Base-by-base conservation (phyloP, 768 basidiomycete genomes). In the Suillus occidentalis region DNA sequence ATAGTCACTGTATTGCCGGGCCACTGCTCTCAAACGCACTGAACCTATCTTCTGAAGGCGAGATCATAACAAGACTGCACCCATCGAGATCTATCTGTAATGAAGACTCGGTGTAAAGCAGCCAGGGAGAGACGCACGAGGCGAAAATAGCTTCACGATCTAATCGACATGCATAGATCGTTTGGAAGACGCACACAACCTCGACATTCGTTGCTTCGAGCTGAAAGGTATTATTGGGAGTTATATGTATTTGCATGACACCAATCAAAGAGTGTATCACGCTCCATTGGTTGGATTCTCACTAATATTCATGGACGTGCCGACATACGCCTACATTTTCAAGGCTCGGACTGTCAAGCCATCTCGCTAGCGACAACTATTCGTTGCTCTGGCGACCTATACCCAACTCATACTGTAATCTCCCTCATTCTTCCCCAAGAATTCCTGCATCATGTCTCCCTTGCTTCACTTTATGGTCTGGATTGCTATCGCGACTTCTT, bases 71-170 rank as follows among this genome's bases (percentile, higher is more conserved):
- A n/a, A n/a, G n/a, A n/a, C n/a, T n/a, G n/a, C n/a, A n/a, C n/a
- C n/a, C n/a, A n/a, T n/a, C n/a, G n/a, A n/a, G n/a, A n/a, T n/a
- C n/a, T n/a, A n/a, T n/a, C n/a, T n/a, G n/a, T n/a, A n/a, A n/a
- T n/a, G n/a, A n/a, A n/a, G n/a, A n/a, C n/a, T n/a, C n/a, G n/a
- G n/a, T n/a, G n/a, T n/a, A n/a, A n/a, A n/a, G n/a, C n/a, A n/a
- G n/a, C n/a, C n/a, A n/a, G n/a, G n/a, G n/a, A n/a, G n/a, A n/a
- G n/a, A n/a, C n/a, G n/a, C n/a, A n/a, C n/a, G 94, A 39, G 96
- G 97, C 71, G 97, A 99, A 86, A 92, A 98, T 69, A 87, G 93
- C 69, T 99, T 99, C 82, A 93, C 88, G 16, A 91, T 98, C 66
- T 97, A 99, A 81, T 78, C 98, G 67, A 98, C 97, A 53, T 81